phyloP scores from a whole-genome alignment of 2,329 filamentous ascomycete genomes.

The Lizonia empirigonia region DNA sequence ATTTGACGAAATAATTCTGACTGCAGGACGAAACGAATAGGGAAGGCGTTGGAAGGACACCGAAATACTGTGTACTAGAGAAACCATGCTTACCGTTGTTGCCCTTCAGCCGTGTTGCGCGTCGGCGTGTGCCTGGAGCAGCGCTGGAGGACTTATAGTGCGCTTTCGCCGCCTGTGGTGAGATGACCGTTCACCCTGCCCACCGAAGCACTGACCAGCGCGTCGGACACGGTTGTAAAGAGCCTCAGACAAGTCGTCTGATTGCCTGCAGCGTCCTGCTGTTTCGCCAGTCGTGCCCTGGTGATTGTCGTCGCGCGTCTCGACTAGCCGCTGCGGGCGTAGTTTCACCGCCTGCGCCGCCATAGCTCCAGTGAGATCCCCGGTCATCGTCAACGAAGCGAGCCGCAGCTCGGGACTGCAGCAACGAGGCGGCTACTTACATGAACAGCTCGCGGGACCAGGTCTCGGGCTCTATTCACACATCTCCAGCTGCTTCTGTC shows the following conservation, averaged over 20 bases:
- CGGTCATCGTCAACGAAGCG: conserved; percentile 14
- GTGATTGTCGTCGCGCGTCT: conserved; percentile 18
- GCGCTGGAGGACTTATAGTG: conserved; percentile 26
- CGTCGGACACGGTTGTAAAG: neutral
- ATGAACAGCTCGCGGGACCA: conserved; percentile 24
- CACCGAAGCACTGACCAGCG: conserved; percentile 3
- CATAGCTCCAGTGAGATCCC: conserved; percentile 25
- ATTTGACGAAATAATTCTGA: neutral
- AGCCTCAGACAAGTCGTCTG: neutral
- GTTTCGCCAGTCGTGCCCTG: neutral
- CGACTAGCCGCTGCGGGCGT: conserved; percentile 21
- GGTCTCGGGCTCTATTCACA: conserved; percentile 6
- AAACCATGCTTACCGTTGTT: conserved; percentile 10
- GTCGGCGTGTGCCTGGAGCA: conserved; percentile 41
- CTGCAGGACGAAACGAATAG: conserved; percentile 3
- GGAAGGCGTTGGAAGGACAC: conserved; percentile 9
- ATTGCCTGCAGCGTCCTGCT: neutral
- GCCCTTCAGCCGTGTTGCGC: conserved; percentile 31
- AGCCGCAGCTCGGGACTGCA: conserved; percentile 23
- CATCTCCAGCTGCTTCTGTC: neutral
- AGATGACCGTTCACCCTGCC: conserved; percentile 15
- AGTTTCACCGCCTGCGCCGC: conserved; percentile 17
- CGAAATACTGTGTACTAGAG: too few species aligned
- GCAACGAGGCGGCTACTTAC: conserved; percentile 38
- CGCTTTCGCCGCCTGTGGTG: conserved; percentile 15